Evolutionary conservation across 352 stramenopile species (phyloP).

Genomic region (Hyphochytrium catenoides): DNA sequence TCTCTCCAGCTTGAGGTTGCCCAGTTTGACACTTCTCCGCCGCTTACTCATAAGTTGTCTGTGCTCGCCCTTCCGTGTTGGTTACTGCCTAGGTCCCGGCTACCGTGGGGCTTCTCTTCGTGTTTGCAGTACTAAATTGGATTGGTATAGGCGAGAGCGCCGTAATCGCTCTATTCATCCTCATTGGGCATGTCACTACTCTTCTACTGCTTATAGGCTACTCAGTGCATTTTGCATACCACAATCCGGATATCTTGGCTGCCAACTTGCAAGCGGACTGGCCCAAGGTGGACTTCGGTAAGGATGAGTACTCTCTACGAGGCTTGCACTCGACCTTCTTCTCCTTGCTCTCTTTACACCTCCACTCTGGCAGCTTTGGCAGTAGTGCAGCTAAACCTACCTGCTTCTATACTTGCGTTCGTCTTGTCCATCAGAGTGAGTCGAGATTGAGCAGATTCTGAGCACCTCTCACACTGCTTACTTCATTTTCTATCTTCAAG

Average conservation of each 20-base stretch:
- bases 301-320: conserved; percentile 2
- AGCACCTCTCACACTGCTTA: too few species aligned
- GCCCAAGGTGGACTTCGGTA: conserved; percentile 55
- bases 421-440: background rate
- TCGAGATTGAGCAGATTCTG: too few species aligned
- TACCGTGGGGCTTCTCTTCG: conserved; percentile 39
- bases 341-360: conserved; percentile 10
- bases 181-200: conserved; percentile 62
- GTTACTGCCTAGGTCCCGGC: conserved; percentile 12
- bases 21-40: too few species aligned
- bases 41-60: too few species aligned
- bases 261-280: conserved; percentile 59
- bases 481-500: too few species aligned
- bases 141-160: conserved; percentile 77
- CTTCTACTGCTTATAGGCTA: conserved; percentile 47
- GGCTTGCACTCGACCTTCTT: conserved; percentile 13
- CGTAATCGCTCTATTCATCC: conserved; percentile 68
- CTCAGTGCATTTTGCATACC: conserved; percentile 45
- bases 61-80: too few species aligned
- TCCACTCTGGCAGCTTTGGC: conserved; percentile 4
- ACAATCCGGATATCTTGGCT: conserved; percentile 44
- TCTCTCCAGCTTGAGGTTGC: too few species aligned
- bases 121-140: conserved; percentile 69
- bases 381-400: conserved; percentile 3
- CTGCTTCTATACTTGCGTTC: conserved; percentile 4